Percentiles rank a stretch among this genome's conserved stretches.
These are phyloP conservation scores for Kickxella alabastrina DNA, from an alignment of 192 early-diverging fungal species.

Conservation along the genomic window DNA sequence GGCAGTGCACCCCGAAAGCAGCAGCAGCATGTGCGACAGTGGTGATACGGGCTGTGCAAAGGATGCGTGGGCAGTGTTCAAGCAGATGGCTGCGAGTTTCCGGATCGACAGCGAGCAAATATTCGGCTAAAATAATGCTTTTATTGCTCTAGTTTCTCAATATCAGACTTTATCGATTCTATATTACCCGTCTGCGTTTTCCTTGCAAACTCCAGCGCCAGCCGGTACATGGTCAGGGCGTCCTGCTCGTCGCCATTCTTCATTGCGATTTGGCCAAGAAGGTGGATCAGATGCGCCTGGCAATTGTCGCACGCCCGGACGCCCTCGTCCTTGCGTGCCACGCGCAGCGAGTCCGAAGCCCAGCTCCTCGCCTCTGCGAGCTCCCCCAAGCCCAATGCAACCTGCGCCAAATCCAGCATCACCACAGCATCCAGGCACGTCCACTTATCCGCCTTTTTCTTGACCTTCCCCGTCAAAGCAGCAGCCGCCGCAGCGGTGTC, in stretches of 20 bases:
- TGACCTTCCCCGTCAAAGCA: no score
- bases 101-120: background rate
- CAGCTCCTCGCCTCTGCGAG: conserved; percentile 13
- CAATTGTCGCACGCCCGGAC: conserved; percentile 39
- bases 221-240: conserved; percentile 14
- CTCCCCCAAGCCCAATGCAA: conserved; percentile 2
- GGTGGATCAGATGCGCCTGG: conserved; percentile 22
- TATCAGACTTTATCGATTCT: conserved; percentile 14
- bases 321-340: background rate
- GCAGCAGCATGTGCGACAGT: conserved; percentile 8
- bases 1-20: conserved; percentile 50
- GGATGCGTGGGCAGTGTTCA: no score
- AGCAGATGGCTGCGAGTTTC: background rate
- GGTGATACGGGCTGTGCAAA: no score
- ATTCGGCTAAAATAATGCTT: no score
- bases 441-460: conserved; percentile 14
- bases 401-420: conserved; percentile 44
- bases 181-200: conserved; percentile 23
- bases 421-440: conserved; percentile 46
- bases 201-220: conserved; percentile 12
- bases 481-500: background rate
- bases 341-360: conserved; percentile 14
- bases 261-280: conserved; percentile 14
- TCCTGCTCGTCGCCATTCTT: background rate
- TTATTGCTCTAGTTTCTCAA: conserved; percentile 2